Evolutionary conservation across 352 stramenopile species (phyloP), one percentile per base, ranked within the genome.

Genomic region (Pythium phragmitis): DNA sequence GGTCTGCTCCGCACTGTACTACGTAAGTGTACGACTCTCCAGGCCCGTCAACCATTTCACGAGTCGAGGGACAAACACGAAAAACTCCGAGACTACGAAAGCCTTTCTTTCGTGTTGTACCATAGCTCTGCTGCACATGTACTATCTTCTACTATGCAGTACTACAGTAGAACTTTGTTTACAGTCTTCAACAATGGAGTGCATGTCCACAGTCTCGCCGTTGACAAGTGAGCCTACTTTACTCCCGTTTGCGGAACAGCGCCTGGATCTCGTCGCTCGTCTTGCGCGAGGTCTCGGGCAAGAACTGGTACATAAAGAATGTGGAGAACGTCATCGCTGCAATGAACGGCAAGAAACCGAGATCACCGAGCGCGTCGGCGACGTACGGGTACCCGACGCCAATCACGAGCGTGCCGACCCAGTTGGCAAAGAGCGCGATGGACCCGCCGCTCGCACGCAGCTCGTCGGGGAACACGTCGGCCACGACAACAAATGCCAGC

Each of bases 331-430:
- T 63, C 4, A 85, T 62, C 17, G 68, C 76, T 3, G 58, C 63
- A 55, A 89, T 74, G 67, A 88, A 87, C 17, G 78, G 73, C 19
- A 85, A 33, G 26, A 88, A 87, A 19, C 67, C 67, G 14, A 76
- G 74, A 66, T 74, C 58, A 8, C 63, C 57, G 7, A 85, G 63
- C 0, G 73, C 76, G 19, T 73, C 70, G 21, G 69, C 71, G 21
- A 86, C 74, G 69, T 82, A 88, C n/a, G 80, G 82, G 63, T 80
- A 92, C 37, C 57, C 70, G n/a, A 90, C 63, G 11, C 80, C 80
- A 7, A 88, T 72, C n/a, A 75, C 16, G 8, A 90, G 62, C 59
- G 84, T 88, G 58, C 58, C 78, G 8, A 71, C 26, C 74, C 74
- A 91, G 60, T 80, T 88, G 52, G 67, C 68, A 45, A 80, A 72